These are phyloP conservation scores for Cryptosporidium canis DNA, from an alignment of 169 alveolate genomes.

Conservation along the genomic window DNA sequence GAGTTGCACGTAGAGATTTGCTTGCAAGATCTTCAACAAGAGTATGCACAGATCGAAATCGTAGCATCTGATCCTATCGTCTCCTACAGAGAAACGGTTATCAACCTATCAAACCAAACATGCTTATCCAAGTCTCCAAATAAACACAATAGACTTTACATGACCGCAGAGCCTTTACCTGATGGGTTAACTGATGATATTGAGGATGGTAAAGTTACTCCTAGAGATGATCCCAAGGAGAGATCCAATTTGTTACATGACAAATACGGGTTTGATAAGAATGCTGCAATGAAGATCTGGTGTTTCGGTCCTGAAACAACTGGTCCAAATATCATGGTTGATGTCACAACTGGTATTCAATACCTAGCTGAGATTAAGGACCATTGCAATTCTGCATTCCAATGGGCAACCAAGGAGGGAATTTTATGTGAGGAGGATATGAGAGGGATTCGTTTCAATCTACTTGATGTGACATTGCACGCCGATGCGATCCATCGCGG, in stretches of 20 bases:
- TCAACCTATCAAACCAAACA: constrained; percentile 89
- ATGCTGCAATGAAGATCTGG: constrained; percentile 97
- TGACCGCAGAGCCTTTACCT: constrained; percentile 96
- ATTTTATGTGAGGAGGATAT: constrained; percentile 97
- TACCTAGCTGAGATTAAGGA: constrained; percentile 98
- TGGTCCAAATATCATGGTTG: constrained; percentile 98
- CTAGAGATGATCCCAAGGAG: constrained; percentile 95
- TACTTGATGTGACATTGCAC: constrained; percentile 97
- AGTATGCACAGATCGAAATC: constrained; percentile 98
- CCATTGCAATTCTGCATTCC: constrained; percentile 98
- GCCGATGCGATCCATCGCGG: constrained; percentile 99
- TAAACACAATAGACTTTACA: constrained; percentile 98
- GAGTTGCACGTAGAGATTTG: constrained; percentile 99
- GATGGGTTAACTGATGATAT: constrained; percentile 96
- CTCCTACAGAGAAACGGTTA: constrained; percentile 98
- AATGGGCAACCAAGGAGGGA: constrained; percentile 99
- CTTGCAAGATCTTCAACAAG: constrained; percentile 97
- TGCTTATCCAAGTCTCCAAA: constrained; percentile 98
- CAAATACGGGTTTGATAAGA: constrained; percentile 96
- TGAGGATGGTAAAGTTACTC: constrained; percentile 92
- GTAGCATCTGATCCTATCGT: constrained; percentile 98
- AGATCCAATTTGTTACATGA: constrained; percentile 93
- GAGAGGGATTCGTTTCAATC: constrained; percentile 98
- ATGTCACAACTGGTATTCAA: constrained; percentile 96
- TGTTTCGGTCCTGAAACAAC: constrained; percentile 99